Base-by-base conservation (phyloP, 768 basidiomycete genomes). In the Holtermanniella nyarrowii region DNA sequence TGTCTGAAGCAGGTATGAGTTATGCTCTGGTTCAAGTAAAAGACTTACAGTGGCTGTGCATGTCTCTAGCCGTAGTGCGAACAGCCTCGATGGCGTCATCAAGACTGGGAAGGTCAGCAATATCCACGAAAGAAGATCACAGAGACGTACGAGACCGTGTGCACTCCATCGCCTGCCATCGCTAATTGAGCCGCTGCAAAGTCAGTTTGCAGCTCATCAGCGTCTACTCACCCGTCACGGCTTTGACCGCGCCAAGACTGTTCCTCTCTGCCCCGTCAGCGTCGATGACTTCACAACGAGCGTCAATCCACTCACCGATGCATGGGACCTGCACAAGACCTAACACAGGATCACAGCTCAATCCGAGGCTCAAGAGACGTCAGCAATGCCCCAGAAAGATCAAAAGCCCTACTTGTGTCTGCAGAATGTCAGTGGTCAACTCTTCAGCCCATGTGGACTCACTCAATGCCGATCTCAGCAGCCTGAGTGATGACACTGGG, bases 51-150 rank as follows among this genome's bases (percentile, higher is more conserved):
- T 64, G 55, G 18, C 42, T 53, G 44, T 61, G 63, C 61, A 60
- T 61, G 44, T 61, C 61, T 12, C 59, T 26, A 0, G 91, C 90
- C 4, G 89, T 95, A 44, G 93, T 68, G 21, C 87, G 77, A 88
- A 93, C 93, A 3, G 90, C 89, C 70, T 88, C 87, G 50, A 96
- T 95, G 1, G 90, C 91, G 70, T 95, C 88, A 66, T 96, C 91
- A 18, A 96, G 76, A 3, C 61, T 61, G 27, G 3, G 26, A 13
- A n/a, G 7, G 47, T 39, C 7, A 46, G 3, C 18, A 2, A 31
- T 27, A 41, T 49, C 46, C n/a, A 16, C n/a, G n/a, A 7, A 20
- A 20, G 31, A n/a, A 2, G 26, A 10, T 39, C 26, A 13, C 26
- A 14, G 44, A 26, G 20, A 54, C 57, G 27, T 24, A 61, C 58